Evolutionary conservation across 768 basidiomycete genomes (phyloP), one percentile per base, ranked within the genome.

Genomic region (Lactarius tabidus): DNA sequence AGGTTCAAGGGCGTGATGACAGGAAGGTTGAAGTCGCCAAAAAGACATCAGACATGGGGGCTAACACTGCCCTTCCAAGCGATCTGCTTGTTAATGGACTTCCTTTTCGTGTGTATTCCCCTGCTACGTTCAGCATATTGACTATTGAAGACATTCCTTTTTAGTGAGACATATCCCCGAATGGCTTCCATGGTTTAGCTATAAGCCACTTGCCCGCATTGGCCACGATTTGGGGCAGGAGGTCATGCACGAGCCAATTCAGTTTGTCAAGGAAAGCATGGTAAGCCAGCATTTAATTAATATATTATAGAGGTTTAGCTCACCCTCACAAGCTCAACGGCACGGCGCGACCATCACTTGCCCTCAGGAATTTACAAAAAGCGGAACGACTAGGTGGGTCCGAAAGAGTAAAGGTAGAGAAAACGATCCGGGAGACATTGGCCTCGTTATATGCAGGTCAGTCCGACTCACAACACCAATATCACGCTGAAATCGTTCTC

Each of bases 131-230:
- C 28, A 18, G 15, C 35, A 2, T 18, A 12, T 45, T 28, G 58
- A 48, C 48, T 4, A 14, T 33, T 26, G 28, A 18, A 10, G 14
- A 18, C 18, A 2, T 9, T 33, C 10, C 33, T 4, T 12, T 17
- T 6, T 12, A 63, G 64, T 65, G 3, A 36, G 59, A 3, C 41
- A 60, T 28, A 59, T 65, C 1, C 64, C 64, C 7, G 58, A 54
- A 18, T 65, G 64, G 64, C 3, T 60, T 2, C 56, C 64, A 1
- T 59, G 64, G 53, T 33, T 65, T 14, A 65, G 64, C 26, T 65
- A 59, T n/a, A 60, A 60, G 52, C 57, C 64, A 5, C 43, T 65
- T 33, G 59, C 59, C 3, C 57, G 59, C 6, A 4, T 26, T 0
- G 64, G 51, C 4, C n/a, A 12, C 26, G 20, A 60, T 23, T 1